phyloP scores from a whole-genome alignment of 2,329 filamentous ascomycete genomes.

The Paecilomyces fulvus region DNA sequence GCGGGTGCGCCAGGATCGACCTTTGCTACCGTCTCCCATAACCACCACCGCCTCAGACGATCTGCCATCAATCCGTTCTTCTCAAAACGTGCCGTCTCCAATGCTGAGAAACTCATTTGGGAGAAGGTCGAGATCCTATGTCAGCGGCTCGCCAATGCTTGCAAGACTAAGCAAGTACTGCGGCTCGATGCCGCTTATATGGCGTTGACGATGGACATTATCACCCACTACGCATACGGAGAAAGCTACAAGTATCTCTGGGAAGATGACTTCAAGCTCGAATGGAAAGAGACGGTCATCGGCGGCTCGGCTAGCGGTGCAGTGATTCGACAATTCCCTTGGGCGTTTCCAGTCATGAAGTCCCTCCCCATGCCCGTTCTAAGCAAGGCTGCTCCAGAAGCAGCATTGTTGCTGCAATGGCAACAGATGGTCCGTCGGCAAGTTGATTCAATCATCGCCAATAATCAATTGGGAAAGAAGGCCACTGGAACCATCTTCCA shows the following conservation, averaged over 20 bases:
- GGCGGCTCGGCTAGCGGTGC: conserved; percentile 16
- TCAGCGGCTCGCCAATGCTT: conserved; percentile 14
- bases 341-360: conserved; percentile 16
- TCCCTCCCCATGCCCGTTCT: conserved; percentile 11
- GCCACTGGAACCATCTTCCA: conserved; percentile 17
- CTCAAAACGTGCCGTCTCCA: conserved; percentile 27
- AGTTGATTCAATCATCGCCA: background rate
- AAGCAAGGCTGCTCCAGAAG: conserved; percentile 2
- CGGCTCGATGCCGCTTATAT: conserved; percentile 18
- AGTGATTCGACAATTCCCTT: conserved; percentile 19
- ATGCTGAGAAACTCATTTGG: conserved; percentile 30
- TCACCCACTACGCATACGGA: conserved; percentile 33
- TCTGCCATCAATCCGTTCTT: conserved; percentile 13
- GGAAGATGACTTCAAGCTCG: conserved; percentile 15
- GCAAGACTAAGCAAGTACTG: conserved; percentile 9
- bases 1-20: conserved; percentile 8
- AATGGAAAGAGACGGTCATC: conserved; percentile 16
- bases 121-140: conserved; percentile 24
- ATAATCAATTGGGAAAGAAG: background rate
- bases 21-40: conserved; percentile 12
- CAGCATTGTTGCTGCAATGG: conserved; percentile 3
- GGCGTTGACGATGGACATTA: conserved; percentile 28
- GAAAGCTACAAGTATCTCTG: conserved; percentile 23
- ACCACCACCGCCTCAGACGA: conserved; percentile 16
- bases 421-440: conserved; percentile 2